Evolutionary conservation across 129 eudicot species (phyloP).

Genomic region (Flaveria trinervia): DNA sequence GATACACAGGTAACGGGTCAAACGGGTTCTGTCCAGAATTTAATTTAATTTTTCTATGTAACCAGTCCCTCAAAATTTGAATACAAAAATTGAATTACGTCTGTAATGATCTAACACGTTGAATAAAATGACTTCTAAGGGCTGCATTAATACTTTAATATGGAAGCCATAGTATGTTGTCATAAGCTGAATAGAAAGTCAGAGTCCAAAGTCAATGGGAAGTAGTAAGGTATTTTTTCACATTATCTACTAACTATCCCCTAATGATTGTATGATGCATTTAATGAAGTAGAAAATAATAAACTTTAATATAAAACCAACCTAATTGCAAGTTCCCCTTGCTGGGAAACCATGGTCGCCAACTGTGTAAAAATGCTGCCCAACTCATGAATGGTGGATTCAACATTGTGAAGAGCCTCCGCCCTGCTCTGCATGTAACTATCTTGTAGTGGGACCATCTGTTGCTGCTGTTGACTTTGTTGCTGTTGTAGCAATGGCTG

Average conservation of each 20-base stretch:
- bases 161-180: background rate
- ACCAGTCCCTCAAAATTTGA: background rate
- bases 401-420: conserved; percentile 91
- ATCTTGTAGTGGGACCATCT: conserved; percentile 75
- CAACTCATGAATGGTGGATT: conserved; percentile 90
- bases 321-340: conserved; percentile 95
- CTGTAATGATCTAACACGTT: background rate
- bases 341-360: conserved; percentile 95
- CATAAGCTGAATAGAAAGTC: background rate
- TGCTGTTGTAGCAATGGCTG: conserved; percentile 81
- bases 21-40: background rate
- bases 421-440: conserved; percentile 93
- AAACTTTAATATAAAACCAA: conserved; percentile 19
- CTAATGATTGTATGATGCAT: conserved; percentile 9
- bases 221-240: background rate
- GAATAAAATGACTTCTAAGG: background rate
- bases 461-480: conserved; percentile 74
- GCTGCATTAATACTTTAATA: no score
- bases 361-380: conserved; percentile 77
- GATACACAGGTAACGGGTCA: background rate
- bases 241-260: background rate
- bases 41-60: background rate
- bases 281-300: background rate
- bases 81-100: background rate
- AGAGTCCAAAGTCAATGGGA: conserved; percentile 5